These are phyloP conservation scores for Rheum nobile DNA, from an alignment of 148 eudicot species.

Conservation along the genomic window DNA sequence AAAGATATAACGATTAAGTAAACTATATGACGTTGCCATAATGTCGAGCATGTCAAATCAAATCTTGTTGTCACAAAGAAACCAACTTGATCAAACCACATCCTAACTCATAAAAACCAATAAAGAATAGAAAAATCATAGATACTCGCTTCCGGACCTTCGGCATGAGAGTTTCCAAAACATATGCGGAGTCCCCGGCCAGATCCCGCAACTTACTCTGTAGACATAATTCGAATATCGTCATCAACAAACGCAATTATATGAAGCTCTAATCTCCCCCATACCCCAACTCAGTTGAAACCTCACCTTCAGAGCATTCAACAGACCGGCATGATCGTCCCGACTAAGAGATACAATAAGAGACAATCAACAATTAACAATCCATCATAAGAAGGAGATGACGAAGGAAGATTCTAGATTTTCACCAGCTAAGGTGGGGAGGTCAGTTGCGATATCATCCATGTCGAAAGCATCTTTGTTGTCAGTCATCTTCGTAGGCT, in stretches of 20 bases:
- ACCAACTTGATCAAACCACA: background rate
- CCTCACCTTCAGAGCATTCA: slow-evolving; percentile 69
- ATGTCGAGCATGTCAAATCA: background rate
- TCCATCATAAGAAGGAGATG: background rate
- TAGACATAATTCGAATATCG: slow-evolving; percentile 6
- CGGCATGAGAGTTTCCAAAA: slow-evolving; percentile 51
- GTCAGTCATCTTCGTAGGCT: slow-evolving; percentile 31
- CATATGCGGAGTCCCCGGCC: slow-evolving; percentile 57
- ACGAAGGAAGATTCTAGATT: background rate
- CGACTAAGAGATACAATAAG: slow-evolving; percentile 48
- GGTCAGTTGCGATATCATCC: slow-evolving; percentile 56
- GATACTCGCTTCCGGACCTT: slow-evolving; percentile 58
- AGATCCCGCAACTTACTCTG: slow-evolving; percentile 79
- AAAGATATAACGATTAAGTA: background rate
- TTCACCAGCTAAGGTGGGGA: slow-evolving; percentile 71
- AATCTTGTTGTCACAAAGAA: too few relatives aligned
- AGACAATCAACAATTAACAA: slow-evolving; percentile 1
- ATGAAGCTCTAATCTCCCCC: slow-evolving; percentile 7
- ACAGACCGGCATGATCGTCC: slow-evolving; percentile 81
- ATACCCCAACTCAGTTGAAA: background rate
- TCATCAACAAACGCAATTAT: background rate
- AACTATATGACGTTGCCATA: too few relatives aligned
- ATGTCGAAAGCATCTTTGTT: slow-evolving; percentile 47
- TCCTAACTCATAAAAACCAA: background rate
- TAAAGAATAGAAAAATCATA: background rate